These are phyloP conservation scores for Wickerhamiella slavikovae DNA, from an alignment of 805 yeast genomes.

Conservation along the genomic window DNA sequence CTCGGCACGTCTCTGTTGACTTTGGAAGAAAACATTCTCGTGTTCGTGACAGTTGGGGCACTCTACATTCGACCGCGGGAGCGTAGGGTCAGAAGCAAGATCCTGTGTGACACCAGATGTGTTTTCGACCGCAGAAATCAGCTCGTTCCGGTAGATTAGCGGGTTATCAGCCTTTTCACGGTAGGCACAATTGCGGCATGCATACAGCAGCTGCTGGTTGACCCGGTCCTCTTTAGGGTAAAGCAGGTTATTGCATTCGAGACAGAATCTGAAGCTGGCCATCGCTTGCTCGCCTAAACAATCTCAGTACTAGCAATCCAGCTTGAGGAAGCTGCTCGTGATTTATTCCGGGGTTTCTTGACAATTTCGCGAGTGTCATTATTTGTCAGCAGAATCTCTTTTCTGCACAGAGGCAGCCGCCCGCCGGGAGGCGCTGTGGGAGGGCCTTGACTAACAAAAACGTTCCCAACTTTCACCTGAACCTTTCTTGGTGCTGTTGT, in stretches of 20 bases:
- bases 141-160: constrained; percentile 73
- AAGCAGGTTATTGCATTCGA: constrained; percentile 95
- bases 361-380: too few species aligned
- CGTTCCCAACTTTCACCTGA: too few species aligned
- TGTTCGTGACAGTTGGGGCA: constrained; percentile 77
- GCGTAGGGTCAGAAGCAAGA: constrained; percentile 91
- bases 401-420: too few species aligned
- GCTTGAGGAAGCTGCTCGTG: too few species aligned
- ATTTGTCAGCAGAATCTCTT: too few species aligned
- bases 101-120: constrained; percentile 96
- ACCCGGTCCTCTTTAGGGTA: constrained; percentile 91
- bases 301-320: too few species aligned
- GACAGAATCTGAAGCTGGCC: constrained; percentile 92
- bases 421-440: too few species aligned
- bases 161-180: constrained; percentile 81
- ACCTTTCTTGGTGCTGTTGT: too few species aligned
- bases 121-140: constrained; percentile 74
- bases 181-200: constrained; percentile 87
- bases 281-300: too few species aligned
- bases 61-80: constrained; percentile 84
- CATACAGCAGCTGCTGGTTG: constrained; percentile 51
- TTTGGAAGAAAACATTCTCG: constrained; percentile 91
- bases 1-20: constrained; percentile 86
- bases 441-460: too few species aligned
- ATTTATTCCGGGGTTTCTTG: too few species aligned